Evolutionary conservation across 2,329 filamentous ascomycete species (phyloP), one percentile per base, ranked within the genome.

Genomic region (Ophiocordyceps unilateralis): DNA sequence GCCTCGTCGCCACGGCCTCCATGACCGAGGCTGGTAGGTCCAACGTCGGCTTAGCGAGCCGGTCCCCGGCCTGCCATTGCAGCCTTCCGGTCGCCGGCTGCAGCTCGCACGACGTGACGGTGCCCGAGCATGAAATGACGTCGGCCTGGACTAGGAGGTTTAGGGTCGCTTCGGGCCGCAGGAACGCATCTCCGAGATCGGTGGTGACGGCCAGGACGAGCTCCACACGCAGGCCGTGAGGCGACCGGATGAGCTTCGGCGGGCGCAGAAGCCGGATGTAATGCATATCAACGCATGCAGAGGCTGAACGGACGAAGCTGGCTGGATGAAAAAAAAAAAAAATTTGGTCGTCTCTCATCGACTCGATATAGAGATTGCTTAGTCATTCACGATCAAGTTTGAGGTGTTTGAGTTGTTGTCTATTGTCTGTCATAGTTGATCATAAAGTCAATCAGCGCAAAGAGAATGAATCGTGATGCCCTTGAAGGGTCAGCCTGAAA

Each of bases 201-300:
- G 72, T 76, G 11, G 70, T 74, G 49, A 77, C 66, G 46, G 70
- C 68, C 46, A 77, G 57, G 1, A 72, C 59, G 4, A 76, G 51
- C 41, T 63, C 61, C 8, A 70, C 51, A 14, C 49, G 17, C 50
- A 58, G 48, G 45, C 48, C 48, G 39, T 49, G 45, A 45, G 51
- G 42, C 12, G 49, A 32, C 44, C 42, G 50, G 1, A 55, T 53
- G 39, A 69, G 52, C 48, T 60, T 61, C 2, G 67, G 68, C 2
- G 67, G 61, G 14, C 72, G 62, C 26, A 76, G 57, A 5, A 75
- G 63, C 34, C 72, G 66, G 45, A 76, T 66, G 59, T 76, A 77
- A 49, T 76, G 71, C 72, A 76, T 77, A 40, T n/a, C n/a, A n/a
- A n/a, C n/a, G n/a, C 15, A 17, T n/a, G 32, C 5, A 17, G 32